Evolutionary conservation across 2,329 filamentous ascomycete species (phyloP).

Genomic region (Aspergillus fumigatiaffinis): DNA sequence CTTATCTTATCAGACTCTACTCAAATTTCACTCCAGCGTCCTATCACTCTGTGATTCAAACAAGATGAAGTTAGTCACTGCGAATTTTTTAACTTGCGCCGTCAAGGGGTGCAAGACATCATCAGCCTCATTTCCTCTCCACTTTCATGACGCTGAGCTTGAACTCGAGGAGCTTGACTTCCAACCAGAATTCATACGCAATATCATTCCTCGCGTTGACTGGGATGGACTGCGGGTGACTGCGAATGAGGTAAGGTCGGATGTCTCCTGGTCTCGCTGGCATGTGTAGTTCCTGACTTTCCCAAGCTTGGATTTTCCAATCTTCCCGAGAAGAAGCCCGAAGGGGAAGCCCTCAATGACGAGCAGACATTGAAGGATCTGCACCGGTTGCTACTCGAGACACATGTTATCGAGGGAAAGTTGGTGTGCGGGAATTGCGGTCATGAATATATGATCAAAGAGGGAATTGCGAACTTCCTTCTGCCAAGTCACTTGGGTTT

Average conservation of each 20-base stretch:
- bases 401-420: constrained; percentile 81
- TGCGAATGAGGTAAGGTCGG: constrained; percentile 57
- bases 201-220: constrained; percentile 81
- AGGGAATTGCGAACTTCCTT: constrained; percentile 95
- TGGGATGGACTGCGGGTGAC: constrained; percentile 77
- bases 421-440: constrained; percentile 87
- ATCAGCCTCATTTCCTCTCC: constrained; percentile 77
- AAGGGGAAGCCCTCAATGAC: constrained; percentile 60
- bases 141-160: constrained; percentile 87
- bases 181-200: constrained; percentile 75
- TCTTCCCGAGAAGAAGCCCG: constrained; percentile 62
- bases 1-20: neutral
- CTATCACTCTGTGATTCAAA: neutral
- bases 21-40: neutral
- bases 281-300: constrained; percentile 4
- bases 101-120: constrained; percentile 90
- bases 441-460: constrained; percentile 90
- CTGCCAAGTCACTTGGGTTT: constrained; percentile 79
- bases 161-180: constrained; percentile 78
- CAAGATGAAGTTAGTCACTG: constrained; percentile 86
- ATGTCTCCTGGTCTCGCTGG: neutral
- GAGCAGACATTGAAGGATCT: constrained; percentile 71
- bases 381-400: constrained; percentile 81
- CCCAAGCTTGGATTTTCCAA: constrained; percentile 73
- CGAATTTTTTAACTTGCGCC: constrained; percentile 95